Conservation (phyloP, 345 rosid genomes). For the Lenwebbia sp. region DNA sequence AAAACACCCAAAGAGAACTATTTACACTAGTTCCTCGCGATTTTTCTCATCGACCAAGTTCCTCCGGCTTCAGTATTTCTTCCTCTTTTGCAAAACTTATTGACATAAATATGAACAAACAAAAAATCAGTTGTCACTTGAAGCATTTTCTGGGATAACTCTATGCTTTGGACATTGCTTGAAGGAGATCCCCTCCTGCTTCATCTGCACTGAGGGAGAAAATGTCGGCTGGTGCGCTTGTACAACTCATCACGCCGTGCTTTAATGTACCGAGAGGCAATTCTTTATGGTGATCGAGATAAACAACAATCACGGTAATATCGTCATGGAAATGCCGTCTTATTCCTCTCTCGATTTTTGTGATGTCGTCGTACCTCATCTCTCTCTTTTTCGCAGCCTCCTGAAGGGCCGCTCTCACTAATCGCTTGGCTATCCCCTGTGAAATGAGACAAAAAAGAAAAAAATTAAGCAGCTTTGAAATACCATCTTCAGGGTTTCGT, state of each 20-base stretch:
- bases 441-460: neutral
- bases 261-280: slow-evolving; percentile 10
- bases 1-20: neutral
- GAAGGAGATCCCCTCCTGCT: slow-evolving; percentile 12
- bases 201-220: slow-evolving; percentile 42
- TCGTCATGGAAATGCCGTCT: slow-evolving; percentile 79
- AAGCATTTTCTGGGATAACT: neutral
- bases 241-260: slow-evolving; percentile 28
- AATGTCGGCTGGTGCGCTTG: slow-evolving; percentile 63
- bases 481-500: neutral
- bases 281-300: slow-evolving; percentile 49
- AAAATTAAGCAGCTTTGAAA: neutral
- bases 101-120: neutral
- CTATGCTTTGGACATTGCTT: neutral
- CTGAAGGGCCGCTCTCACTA: slow-evolving; percentile 56
- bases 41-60: neutral
- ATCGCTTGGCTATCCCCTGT: slow-evolving; percentile 68
- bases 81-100: neutral
- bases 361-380: slow-evolving; percentile 50
- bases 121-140: neutral
- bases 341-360: slow-evolving; percentile 43
- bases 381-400: slow-evolving; percentile 72
- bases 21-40: neutral
- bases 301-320: slow-evolving; percentile 60
- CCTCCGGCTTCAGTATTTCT: neutral